Base-by-base conservation (phyloP, 2,329 filamentous ascomycete species). In the Myriosclerotinia scirpicola region DNA sequence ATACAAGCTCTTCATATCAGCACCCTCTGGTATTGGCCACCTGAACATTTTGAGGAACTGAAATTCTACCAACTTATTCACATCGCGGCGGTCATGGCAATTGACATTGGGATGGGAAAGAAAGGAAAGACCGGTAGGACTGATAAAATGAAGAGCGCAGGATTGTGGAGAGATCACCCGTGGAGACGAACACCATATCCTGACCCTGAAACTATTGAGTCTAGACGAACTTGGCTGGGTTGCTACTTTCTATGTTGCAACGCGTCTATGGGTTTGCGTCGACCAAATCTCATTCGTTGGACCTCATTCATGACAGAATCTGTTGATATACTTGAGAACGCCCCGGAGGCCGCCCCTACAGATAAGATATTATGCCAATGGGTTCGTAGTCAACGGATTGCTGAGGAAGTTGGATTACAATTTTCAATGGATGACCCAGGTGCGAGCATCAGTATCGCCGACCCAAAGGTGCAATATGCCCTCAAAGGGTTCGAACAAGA, bases 401-500 rank as follows among this genome's bases (percentile, higher is more conserved):
- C 82, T 46, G 85, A 87, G 70, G 82, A 85, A 69, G 81, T 86
- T 46, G 82, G 82, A 2, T 78, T 81, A 26, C 80, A 84, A 54
- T 87, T 87, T 69, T 80, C 81, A 54, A 85, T 86, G 82, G 76
- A 77, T 70, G 75, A 77, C 65, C 74, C 76, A n/a, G 58, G 64
- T 36, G 74, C 75, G 6, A 73, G 78, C 63, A 79, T 86, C 11
- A 81, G 79, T 68, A 83, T 87, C 55, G 79, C 82, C 0, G 85
- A 87, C 69, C 78, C 80, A 1, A 83, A 83, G 69, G 81, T 86
- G 11, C 81, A 84, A 46, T 84, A 84, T 68, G 79, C 81, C 1
- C 73, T 86, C 56, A 84, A 82, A 58, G 81, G 81, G 0, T 83
- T 85, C 66, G 83, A 85, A 70, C 80, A 81, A 63, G 81, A 85